Conservation (phyloP, 192 early-diverging fungal genomes). For the Backusella luteola region DNA sequence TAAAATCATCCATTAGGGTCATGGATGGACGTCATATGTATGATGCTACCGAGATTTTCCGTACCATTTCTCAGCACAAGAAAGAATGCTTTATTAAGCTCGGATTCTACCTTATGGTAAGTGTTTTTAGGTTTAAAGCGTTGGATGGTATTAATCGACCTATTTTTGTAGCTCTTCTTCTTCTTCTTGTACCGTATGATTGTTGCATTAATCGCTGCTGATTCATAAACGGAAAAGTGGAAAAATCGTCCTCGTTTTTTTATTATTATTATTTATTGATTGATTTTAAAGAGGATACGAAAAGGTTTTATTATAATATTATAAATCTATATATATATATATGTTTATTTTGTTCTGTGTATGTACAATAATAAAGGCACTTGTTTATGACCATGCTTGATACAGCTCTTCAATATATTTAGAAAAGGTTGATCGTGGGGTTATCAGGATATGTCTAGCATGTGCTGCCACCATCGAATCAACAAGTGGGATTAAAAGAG, state of each 20-base stretch:
- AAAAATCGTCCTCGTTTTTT: neutral
- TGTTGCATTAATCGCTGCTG: conserved; percentile 42
- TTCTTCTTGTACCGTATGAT: conserved; percentile 79
- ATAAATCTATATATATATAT: neutral
- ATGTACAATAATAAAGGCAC: conserved; percentile 5
- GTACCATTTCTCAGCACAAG: conserved; percentile 89
- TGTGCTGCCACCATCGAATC: conserved; percentile 38
- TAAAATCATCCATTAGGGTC: conserved; percentile 54
- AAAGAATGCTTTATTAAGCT: conserved; percentile 97
- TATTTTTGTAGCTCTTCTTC: conserved; percentile 67
- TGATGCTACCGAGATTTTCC: conserved; percentile 98
- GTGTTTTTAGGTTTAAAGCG: conserved; percentile 1
- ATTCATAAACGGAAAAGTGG: conserved; percentile 24
- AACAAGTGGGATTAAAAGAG: conserved; percentile 30
- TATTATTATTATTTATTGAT: neutral
- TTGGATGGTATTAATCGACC: neutral
- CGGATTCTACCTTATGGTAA: conserved; percentile 88
- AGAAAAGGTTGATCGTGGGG: conserved; percentile 35
- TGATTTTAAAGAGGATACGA: neutral
- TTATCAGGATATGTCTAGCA: conserved; percentile 20
- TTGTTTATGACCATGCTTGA: conserved; percentile 13
- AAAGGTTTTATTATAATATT: neutral
- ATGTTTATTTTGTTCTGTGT: neutral
- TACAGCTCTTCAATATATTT: conserved; percentile 30
- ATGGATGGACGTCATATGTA: conserved; percentile 87